These are phyloP conservation scores for Arthrobotrys iridis DNA, from an alignment of 2,329 filamentous ascomycete species.

Conservation along the genomic window DNA sequence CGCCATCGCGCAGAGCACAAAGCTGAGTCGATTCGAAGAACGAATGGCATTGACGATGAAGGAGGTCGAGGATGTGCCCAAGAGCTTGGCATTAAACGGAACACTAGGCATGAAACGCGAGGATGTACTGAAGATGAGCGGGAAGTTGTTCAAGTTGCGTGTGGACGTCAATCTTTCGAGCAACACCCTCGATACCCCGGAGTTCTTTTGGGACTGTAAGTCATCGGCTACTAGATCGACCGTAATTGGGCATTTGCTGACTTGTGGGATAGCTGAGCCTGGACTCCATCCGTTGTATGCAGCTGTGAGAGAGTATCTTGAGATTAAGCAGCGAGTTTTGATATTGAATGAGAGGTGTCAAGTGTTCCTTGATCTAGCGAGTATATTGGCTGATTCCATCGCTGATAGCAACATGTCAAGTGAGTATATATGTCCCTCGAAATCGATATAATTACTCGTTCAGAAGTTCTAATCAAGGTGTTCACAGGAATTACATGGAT, in stretches of 20 bases:
- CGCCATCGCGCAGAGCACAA: constrained; percentile 96
- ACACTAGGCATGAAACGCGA: constrained; percentile 88
- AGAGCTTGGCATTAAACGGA: constrained; percentile 86
- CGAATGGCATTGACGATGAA: constrained; percentile 94
- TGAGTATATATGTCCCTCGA: constrained; percentile 58
- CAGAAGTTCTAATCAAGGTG: background rate
- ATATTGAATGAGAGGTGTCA: constrained; percentile 96
- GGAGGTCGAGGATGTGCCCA: constrained; percentile 90
- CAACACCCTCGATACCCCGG: constrained; percentile 94
- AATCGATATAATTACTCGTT: background rate
- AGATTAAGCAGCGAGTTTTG: constrained; percentile 94
- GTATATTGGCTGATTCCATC: constrained; percentile 91
- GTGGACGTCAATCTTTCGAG: constrained; percentile 91
- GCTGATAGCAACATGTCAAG: constrained; percentile 93
- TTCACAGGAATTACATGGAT: constrained; percentile 86
- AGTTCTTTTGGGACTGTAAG: constrained; percentile 91
- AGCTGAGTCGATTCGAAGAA: constrained; percentile 94
- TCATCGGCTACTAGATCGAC: background rate
- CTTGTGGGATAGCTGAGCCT: constrained; percentile 72
- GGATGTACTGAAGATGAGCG: constrained; percentile 91
- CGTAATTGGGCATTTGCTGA: background rate
- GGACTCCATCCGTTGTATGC: constrained; percentile 93
- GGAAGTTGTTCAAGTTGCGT: constrained; percentile 87
- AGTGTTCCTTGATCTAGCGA: constrained; percentile 94
- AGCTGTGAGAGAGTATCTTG: constrained; percentile 94